Base-by-base conservation (phyloP, 2,329 filamentous ascomycete species). In the Pestalotiopsis sp. region DNA sequence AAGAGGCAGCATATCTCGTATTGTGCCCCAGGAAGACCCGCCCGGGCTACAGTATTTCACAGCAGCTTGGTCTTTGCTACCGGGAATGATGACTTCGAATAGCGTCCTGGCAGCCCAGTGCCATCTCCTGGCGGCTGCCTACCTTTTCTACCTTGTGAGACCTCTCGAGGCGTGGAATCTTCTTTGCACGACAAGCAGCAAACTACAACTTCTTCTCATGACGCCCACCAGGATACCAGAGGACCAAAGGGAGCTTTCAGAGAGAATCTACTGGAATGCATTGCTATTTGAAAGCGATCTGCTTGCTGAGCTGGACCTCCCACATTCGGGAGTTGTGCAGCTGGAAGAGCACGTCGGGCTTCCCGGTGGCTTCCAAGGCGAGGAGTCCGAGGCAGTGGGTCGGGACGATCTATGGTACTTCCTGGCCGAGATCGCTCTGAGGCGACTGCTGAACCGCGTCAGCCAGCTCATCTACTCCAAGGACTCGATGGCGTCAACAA, bases 401-500 rank as follows among this genome's bases (percentile, higher is more conserved):
- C 87, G 89, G 63, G 93, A 95, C 74, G 92, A 95, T 69, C 83
- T 95, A 14, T 95, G 93, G 92, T 96, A 96, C 76, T 95, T 95
- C 74, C 82, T 95, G 38, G 93, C 93, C 49, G 93, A 95, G 75
- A 95, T 96, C 71, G 93, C 92, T 4, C 83, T 96, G 13, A 88
- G 93, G 60, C 85, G 93, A 68, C 86, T 96, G 3, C 85, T 95
- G 73, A 94, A 94, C 77, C 87, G 92, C 69, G 92, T 93, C 74
- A 93, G 91, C 81, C 91, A 94, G 77, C 88, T 94, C 74, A 92
- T 94, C 71, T 94, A 94, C 78, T 91, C 91, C 62, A 92, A 92
- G 75, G 89, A 91, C 75, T 91, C 89, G 3, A 88, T 90, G 78
- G 87, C 90, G 17, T 91, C 92, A 13, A 92, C 92, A 20, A 89